phyloP scores from a whole-genome alignment of 2,329 filamentous ascomycete genomes.

The Venturia aucupariae region DNA sequence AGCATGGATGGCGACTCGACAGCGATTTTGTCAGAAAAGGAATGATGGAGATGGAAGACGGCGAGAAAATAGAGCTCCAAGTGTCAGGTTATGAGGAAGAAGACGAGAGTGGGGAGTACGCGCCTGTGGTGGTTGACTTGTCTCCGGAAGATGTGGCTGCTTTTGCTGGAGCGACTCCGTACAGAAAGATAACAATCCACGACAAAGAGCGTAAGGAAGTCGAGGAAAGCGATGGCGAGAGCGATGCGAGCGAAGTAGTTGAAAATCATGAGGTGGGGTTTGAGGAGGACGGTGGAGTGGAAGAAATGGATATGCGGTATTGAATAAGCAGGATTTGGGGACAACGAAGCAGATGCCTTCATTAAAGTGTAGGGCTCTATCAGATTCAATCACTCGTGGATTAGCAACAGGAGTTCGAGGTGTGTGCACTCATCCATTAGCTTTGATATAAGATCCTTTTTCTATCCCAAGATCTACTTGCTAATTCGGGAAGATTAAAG shows the following conservation, averaged over 20 bases:
- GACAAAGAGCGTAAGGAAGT: not conserved
- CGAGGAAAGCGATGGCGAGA: not conserved
- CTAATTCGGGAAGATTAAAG: too few species aligned
- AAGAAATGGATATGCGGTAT: conserved; percentile 10
- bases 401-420: too few species aligned
- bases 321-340: too few species aligned
- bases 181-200: not conserved
- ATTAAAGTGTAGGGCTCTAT: too few species aligned
- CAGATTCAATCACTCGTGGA: too few species aligned
- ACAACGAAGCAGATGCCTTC: too few species aligned
- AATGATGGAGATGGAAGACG: conserved; percentile 53
- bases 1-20: conserved; percentile 51
- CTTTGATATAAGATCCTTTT: too few species aligned
- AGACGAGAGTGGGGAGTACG: conserved; percentile 56
- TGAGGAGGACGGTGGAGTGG: not conserved
- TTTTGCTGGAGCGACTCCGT: conserved; percentile 1
- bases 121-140: conserved; percentile 50
- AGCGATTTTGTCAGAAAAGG: conserved; percentile 44
- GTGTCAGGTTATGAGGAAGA: conserved; percentile 44
- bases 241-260: not conserved
- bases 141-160: conserved; percentile 21
- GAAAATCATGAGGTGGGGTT: not conserved
- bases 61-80: conserved; percentile 53
- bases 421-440: too few species aligned
- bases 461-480: too few species aligned